Conservation (phyloP, 805 yeast species). For the Candida arabinofermentans region DNA sequence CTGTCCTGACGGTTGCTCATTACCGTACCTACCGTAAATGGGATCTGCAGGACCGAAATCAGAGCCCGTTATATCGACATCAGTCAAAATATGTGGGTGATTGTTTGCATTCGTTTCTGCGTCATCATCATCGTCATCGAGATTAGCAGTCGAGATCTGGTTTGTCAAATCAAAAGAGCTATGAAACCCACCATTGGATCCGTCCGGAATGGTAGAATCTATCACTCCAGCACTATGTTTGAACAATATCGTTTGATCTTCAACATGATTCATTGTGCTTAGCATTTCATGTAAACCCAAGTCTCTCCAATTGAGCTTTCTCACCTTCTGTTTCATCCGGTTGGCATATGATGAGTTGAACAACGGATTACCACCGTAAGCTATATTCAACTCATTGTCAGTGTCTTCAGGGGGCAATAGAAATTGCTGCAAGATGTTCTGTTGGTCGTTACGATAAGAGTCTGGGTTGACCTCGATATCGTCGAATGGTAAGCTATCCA, state of each 20-base stretch:
- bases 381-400: slow-evolving; percentile 23
- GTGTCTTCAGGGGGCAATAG: slow-evolving; percentile 24
- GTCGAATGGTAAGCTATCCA: slow-evolving; percentile 28
- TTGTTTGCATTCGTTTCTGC: slow-evolving; percentile 2
- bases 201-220: background rate
- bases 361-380: slow-evolving; percentile 24
- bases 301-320: slow-evolving; percentile 30
- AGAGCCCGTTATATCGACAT: slow-evolving; percentile 2
- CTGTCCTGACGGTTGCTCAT: background rate
- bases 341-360: slow-evolving; percentile 27
- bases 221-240: slow-evolving; percentile 16
- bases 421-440: slow-evolving; percentile 27
- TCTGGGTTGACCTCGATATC: slow-evolving; percentile 28
- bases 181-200: background rate
- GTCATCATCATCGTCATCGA: slow-evolving; percentile 6
- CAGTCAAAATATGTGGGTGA: slow-evolving; percentile 4
- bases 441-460: slow-evolving; percentile 11
- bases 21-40: background rate
- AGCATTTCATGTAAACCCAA: slow-evolving; percentile 23
- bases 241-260: slow-evolving; percentile 24
- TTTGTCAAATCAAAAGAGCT: slow-evolving; percentile 8
- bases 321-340: slow-evolving; percentile 23
- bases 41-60: background rate
- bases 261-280: slow-evolving; percentile 11
- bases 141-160: slow-evolving; percentile 5